Base-by-base conservation (phyloP, 1,284 basidiomycete species). In the Ceratobasidium sp. region DNA sequence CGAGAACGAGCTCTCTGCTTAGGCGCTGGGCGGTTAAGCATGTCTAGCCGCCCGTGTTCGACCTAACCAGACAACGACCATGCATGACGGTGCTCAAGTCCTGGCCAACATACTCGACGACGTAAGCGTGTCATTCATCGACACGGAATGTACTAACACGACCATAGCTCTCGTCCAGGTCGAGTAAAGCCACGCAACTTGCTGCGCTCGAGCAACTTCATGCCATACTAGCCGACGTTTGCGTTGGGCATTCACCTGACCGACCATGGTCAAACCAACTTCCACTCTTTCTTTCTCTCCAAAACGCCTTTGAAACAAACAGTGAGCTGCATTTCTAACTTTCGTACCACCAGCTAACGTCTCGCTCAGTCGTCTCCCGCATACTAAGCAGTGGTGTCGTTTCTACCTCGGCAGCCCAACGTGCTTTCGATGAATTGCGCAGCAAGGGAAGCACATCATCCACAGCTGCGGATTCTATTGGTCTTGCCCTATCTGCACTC, bases 231-330 rank as follows among this genome's bases (percentile, higher is more conserved):
- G 89, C 87, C 0, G 76, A 82, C 69, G 84, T 86, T 39, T 88
- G 86, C 75, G 82, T 85, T 21, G 77, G 79, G 6, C 48, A 34
- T 4, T 34, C 30, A n/a, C 2, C 52, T 12, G 26, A 32, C 23
- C 21, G 80, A 84, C 43, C 75, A 81, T 39, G 80, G 76, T 14
- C 81, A 83, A 80, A 77, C 18, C 81, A 83, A 12, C 80, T 88
- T 74, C 81, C 83, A 60, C 79, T 81, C 60, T 92, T 93, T 79
- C 79, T 89, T 18, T 82, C 84, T 1, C 80, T 91, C 34, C 92
- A 94, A 78, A 87, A 91, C 75, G 86, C 86, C 0, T 92, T 93
- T 76, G 87, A 92, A 78, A 90, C 87, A 78, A 94, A 94, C 77
- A 81, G 92, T 92, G 76, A 72, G 90, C n/a, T 78, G 2, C 76